These are phyloP conservation scores for Plenodomus tracheiphilus DNA, from an alignment of 2,329 filamentous ascomycete genomes.

Conservation along the genomic window DNA sequence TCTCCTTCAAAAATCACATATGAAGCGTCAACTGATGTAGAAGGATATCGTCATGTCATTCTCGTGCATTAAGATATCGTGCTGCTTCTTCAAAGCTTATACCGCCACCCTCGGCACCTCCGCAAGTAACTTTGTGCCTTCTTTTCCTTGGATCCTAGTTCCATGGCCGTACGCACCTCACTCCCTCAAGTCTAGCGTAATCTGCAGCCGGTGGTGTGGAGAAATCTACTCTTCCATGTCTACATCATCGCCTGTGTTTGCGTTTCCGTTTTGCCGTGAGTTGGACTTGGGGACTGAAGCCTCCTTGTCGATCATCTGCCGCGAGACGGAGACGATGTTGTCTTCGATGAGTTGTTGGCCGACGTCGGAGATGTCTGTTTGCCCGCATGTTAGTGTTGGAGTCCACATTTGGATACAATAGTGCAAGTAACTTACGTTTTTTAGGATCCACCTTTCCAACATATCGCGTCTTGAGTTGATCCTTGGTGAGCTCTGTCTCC, in stretches of 20 bases:
- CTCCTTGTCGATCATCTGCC: slow-evolving; percentile 99
- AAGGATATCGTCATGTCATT: background rate
- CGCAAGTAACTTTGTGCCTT: background rate
- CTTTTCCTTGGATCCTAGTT: background rate
- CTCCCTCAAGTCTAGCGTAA: slow-evolving; percentile 1
- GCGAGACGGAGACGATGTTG: slow-evolving; percentile 97
- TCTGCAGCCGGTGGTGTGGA: background rate
- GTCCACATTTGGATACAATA: too few species aligned
- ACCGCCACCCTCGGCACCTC: background rate
- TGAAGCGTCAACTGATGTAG: background rate
- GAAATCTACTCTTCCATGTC: slow-evolving; percentile 40
- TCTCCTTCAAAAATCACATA: too few species aligned
- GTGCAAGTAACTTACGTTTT: slow-evolving; percentile 68
- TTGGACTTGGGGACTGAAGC: slow-evolving; percentile 74
- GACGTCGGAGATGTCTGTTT: slow-evolving; percentile 81
- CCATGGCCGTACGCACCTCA: background rate
- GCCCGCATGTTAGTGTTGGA: slow-evolving; percentile 20
- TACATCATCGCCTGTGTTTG: slow-evolving; percentile 30
- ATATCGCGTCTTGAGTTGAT: slow-evolving; percentile 97
- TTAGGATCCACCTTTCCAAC: slow-evolving; percentile 98
- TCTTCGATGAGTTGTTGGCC: slow-evolving; percentile 97
- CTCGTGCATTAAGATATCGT: background rate
- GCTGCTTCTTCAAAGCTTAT: background rate
- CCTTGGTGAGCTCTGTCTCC: slow-evolving; percentile 94
- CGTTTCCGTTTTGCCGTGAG: slow-evolving; percentile 30